phyloP scores from a whole-genome alignment of 1,284 basidiomycete genomes.

The Heliocybe sulcata region DNA sequence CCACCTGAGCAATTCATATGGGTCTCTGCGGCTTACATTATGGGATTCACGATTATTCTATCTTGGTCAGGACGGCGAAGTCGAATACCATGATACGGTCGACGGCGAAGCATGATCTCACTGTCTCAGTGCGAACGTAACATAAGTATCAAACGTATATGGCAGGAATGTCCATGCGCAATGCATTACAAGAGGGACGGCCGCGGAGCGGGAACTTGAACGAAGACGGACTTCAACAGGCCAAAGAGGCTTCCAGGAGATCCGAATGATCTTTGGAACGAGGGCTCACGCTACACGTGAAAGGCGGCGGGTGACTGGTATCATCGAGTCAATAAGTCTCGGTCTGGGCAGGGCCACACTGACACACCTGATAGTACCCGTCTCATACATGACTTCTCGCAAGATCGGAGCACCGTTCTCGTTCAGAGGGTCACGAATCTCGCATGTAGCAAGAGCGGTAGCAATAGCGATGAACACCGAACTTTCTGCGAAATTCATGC shows the following conservation, averaged over 20 bases:
- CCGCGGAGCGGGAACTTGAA: background rate
- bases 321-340: background rate
- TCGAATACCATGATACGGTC: too few species aligned
- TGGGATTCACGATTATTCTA: too few species aligned
- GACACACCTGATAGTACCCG: constrained; percentile 1
- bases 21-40: too few species aligned
- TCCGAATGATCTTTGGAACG: background rate
- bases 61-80: too few species aligned
- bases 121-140: background rate
- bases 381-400: background rate
- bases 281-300: background rate
- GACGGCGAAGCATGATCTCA: background rate
- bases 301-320: background rate
- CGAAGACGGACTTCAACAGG: background rate
- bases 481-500: background rate
- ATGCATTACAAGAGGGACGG: background rate
- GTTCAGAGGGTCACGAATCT: background rate
- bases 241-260: background rate
- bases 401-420: background rate
- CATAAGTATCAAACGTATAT: background rate
- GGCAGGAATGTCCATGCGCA: background rate
- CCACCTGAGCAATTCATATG: too few species aligned
- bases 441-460: background rate
- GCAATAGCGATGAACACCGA: background rate
- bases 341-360: background rate